A percentile compares a stretch with the other conserved stretches of the same genome.
These are phyloP conservation scores for Apiospora kogelbergensis DNA, from an alignment of 2,329 filamentous ascomycete genomes.

Conservation along the genomic window DNA sequence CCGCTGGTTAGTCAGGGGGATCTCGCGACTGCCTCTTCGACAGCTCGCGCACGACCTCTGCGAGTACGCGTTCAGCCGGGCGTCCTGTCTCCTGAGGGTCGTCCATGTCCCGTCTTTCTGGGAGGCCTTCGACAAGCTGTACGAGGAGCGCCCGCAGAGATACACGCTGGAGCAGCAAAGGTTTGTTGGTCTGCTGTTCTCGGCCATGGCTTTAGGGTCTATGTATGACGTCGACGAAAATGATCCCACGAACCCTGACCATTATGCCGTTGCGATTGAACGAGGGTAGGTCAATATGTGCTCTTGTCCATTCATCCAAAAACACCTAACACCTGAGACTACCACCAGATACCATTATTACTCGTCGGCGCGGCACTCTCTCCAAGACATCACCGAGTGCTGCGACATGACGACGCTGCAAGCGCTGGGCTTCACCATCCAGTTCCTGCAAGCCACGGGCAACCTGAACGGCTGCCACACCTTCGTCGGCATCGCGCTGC, in stretches of 20 bases:
- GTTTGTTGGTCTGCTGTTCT: constrained; percentile 70
- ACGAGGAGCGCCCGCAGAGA: constrained; percentile 64
- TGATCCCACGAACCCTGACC: constrained; percentile 44
- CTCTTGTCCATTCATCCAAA: background rate
- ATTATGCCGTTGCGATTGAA: constrained; percentile 52
- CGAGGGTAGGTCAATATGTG: constrained; percentile 47
- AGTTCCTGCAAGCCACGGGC: constrained; percentile 74
- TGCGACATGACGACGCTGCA: constrained; percentile 71
- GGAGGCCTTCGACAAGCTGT: constrained; percentile 73
- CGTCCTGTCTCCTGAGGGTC: constrained; percentile 63
- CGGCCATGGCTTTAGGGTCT: constrained; percentile 70
- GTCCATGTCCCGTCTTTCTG: constrained; percentile 83
- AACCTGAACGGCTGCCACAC: constrained; percentile 75
- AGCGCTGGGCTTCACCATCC: constrained; percentile 71
- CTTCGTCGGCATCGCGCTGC: constrained; percentile 72
- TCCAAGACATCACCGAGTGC: constrained; percentile 63
- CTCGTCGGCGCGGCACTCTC: constrained; percentile 60
- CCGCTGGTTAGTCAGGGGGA: constrained; percentile 7
- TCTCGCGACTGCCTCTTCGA: constrained; percentile 1
- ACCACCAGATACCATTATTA: constrained; percentile 68
- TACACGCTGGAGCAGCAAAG: constrained; percentile 64
- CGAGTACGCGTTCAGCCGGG: constrained; percentile 56
- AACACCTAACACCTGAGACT: background rate
- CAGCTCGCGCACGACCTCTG: constrained; percentile 41
- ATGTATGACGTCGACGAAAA: constrained; percentile 65